These are phyloP conservation scores for Neurospora sp. DNA, from an alignment of 495 filamentous ascomycete species.

Conservation along the genomic window DNA sequence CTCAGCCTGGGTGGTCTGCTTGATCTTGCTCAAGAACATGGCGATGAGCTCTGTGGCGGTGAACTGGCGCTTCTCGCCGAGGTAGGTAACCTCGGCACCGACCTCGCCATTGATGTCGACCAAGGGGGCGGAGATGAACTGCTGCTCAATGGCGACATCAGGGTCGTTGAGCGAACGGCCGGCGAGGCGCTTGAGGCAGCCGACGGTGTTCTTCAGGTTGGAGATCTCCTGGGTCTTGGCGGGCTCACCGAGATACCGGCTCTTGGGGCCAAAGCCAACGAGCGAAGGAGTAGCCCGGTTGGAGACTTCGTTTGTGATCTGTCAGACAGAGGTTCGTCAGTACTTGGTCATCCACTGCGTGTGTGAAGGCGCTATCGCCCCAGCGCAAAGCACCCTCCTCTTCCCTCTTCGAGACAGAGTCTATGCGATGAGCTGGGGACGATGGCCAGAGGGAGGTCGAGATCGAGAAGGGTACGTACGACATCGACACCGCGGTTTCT, in stretches of 20 bases:
- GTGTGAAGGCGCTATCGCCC: not conserved
- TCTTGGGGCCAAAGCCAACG: conserved; percentile 89
- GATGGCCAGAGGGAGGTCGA: not conserved
- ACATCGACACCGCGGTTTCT: conserved; percentile 98
- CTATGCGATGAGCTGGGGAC: not conserved
- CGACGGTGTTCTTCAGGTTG: conserved; percentile 97
- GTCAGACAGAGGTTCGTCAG: conserved; percentile 3
- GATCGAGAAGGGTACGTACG: conserved; percentile 49
- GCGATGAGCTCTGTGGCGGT: conserved; percentile 81
- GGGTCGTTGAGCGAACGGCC: conserved; percentile 80
- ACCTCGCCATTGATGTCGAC: conserved; percentile 89
- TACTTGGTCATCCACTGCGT: not conserved
- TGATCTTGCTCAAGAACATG: conserved; percentile 94
- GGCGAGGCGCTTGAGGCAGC: conserved; percentile 81
- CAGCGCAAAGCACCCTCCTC: not conserved
- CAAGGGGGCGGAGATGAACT: conserved; percentile 79
- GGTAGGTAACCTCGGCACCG: conserved; percentile 86
- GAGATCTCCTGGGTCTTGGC: conserved; percentile 99
- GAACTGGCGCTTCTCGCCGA: conserved; percentile 91
- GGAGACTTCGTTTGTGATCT: conserved; percentile 99
- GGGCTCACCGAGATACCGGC: conserved; percentile 83
- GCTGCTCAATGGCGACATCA: conserved; percentile 82
- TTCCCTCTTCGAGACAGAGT: not conserved
- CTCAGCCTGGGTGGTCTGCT: conserved; percentile 76
- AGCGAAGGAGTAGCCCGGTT: conserved; percentile 96